Percentiles rank a stretch among this genome's conserved stretches.
phyloP scores from a whole-genome alignment of 352 stramenopile genomes.

The Phytopythium vexans region DNA sequence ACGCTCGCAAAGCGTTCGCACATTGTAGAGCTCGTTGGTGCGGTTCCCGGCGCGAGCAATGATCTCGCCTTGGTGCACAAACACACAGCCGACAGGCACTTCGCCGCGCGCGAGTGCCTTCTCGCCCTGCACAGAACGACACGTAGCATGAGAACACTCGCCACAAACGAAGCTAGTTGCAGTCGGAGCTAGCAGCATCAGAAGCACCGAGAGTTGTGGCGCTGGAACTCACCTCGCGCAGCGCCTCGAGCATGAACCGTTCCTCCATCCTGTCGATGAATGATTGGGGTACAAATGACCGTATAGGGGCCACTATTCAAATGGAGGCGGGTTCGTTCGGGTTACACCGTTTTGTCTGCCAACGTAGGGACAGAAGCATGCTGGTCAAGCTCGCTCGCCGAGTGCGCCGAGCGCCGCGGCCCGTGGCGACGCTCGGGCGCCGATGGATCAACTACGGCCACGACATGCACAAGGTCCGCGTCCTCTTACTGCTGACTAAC shows the following conservation, averaged over 20 bases:
- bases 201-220: neutral
- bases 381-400: slow-evolving; percentile 25
- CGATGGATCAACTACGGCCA: slow-evolving; percentile 82
- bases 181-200: no score
- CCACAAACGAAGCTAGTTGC: slow-evolving; percentile 3
- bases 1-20: slow-evolving; percentile 10
- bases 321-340: neutral
- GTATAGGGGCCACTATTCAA: slow-evolving; percentile 7
- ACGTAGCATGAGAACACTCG: neutral
- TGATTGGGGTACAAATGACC: neutral
- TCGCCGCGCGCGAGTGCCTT: slow-evolving; percentile 72
- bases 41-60: slow-evolving; percentile 82
- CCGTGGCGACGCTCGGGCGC: slow-evolving; percentile 15
- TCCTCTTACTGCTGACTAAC: neutral
- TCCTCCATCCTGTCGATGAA: slow-evolving; percentile 24
- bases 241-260: slow-evolving; percentile 70
- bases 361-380: slow-evolving; percentile 12
- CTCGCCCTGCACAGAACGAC: slow-evolving; percentile 50
- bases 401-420: slow-evolving; percentile 11
- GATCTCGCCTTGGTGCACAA: slow-evolving; percentile 75
- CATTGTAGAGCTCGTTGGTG: slow-evolving; percentile 88
- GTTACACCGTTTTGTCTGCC: slow-evolving; percentile 3
- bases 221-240: slow-evolving; percentile 44
- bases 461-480: slow-evolving; percentile 70
- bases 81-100: slow-evolving; percentile 92